Evolutionary conservation across 2,329 filamentous ascomycete genomes (phyloP), one percentile per base, ranked within the genome.

Genomic region (Cladosporium austrohemisphaericum): DNA sequence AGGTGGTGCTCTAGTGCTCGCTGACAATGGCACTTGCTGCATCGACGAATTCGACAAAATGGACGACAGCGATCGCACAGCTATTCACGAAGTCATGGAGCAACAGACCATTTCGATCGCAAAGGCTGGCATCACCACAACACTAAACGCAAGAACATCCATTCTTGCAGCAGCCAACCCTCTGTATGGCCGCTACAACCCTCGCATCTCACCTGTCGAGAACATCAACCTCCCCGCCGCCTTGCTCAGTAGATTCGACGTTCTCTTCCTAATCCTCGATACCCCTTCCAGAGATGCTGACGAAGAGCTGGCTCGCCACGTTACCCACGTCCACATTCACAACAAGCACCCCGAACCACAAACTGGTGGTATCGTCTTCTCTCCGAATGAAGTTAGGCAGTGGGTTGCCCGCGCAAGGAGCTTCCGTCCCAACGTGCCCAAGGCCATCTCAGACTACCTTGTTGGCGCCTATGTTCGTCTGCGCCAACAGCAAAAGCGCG

Each of bases 221-320:
- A 98, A 98, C 71, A 98, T 98, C 72, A 98, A 98, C 70, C 83
- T 98, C 32, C 93, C 93, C n/a, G 93, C 93, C 14, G 93, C 93
- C 16, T 81, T 98, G 16, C 81, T 98, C 48, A 96, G 92, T 52
- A 88, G 93, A 80, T 98, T 98, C 71, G 93, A 98, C 68, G 80
- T 98, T 58, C 81, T 98, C 58, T 98, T 97, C 78, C 78, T 98
- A 38, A 91, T 98, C 61, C 85, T 98, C 52, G 93, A 98, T 73
- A 95, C 89, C 29, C 92, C 93, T 2, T 85, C 84, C 14, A 86
- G 90, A 55, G 93, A 98, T 59, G 79, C 81, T 0, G 93, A 98
- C 64, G 90, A 94, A 64, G 88, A 95, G 70, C 81, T 98, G 18
- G 93, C 93, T 54, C 88, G 88, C 70, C 93, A 98, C 76, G 93